Evolutionary conservation across 2,329 filamentous ascomycete species (phyloP).

Genomic region (Apiospora phragmitis): DNA sequence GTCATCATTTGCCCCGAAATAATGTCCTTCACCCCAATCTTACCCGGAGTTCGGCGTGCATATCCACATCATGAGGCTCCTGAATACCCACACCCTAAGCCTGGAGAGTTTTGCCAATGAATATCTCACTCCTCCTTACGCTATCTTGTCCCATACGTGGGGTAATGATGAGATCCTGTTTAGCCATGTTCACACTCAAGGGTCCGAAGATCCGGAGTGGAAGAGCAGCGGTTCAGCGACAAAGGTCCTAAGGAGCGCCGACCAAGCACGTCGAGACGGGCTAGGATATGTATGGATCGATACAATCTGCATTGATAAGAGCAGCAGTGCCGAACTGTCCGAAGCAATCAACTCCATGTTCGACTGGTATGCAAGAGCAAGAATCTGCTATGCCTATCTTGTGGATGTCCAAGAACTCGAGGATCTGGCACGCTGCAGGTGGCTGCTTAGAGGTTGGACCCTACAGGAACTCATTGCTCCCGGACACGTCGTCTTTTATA

Average conservation of each 20-base stretch:
- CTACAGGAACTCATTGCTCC: not conserved
- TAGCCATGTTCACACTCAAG: not conserved
- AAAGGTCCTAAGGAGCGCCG: not conserved
- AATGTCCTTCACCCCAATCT: too few species aligned
- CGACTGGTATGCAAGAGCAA: not conserved
- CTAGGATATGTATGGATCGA: not conserved
- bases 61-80: not conserved
- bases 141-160: not conserved
- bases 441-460: not conserved
- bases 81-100: not conserved
- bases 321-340: not conserved
- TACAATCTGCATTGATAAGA: not conserved
- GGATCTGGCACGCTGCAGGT: not conserved
- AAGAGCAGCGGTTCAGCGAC: not conserved
- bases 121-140: not conserved
- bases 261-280: not conserved
- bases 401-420: not conserved
- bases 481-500: not conserved
- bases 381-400: not conserved
- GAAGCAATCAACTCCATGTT: not conserved
- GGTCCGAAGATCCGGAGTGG: not conserved
- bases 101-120: not conserved
- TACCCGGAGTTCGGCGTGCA: too few species aligned
- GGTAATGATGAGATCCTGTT: not conserved
- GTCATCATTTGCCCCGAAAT: too few species aligned